phyloP scores from a whole-genome alignment of 2,329 filamentous ascomycete genomes.

The Tolypocladium tundrense region DNA sequence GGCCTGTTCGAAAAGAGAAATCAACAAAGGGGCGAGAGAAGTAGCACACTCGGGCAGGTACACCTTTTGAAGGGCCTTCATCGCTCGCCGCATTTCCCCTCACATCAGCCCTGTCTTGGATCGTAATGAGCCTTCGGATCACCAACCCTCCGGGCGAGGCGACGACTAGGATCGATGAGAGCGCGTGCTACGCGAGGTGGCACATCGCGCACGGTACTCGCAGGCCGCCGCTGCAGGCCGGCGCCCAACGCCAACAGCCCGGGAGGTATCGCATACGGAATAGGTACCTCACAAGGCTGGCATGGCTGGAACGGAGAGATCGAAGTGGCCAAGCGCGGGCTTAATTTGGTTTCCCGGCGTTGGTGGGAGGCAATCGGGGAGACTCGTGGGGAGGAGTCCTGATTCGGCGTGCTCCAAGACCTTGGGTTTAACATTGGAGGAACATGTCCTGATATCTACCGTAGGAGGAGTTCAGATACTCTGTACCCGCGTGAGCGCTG shows the following conservation, averaged over 20 bases:
- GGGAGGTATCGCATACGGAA: background rate
- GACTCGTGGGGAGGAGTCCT: background rate
- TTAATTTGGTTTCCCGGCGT: background rate
- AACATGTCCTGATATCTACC: background rate
- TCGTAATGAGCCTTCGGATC: background rate
- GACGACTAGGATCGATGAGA: background rate
- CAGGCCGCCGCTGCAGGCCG: background rate
- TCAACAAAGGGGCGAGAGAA: background rate
- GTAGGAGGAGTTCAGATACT: background rate
- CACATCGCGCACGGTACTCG: background rate
- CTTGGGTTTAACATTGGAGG: background rate
- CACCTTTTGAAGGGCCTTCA: background rate
- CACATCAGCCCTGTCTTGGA: background rate
- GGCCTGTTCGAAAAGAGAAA: background rate
- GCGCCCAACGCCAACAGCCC: background rate
- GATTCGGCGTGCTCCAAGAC: background rate
- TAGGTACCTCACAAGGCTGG: background rate
- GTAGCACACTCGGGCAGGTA: background rate
- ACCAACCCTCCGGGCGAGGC: background rate
- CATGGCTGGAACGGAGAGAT: background rate
- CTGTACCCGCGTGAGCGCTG: background rate
- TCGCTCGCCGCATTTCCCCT: background rate
- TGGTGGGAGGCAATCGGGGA: background rate
- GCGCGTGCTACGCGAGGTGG: background rate
- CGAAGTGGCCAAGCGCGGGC: background rate